Conservation (phyloP, 23 red algal genomes). For the Agarophyton chilense region DNA sequence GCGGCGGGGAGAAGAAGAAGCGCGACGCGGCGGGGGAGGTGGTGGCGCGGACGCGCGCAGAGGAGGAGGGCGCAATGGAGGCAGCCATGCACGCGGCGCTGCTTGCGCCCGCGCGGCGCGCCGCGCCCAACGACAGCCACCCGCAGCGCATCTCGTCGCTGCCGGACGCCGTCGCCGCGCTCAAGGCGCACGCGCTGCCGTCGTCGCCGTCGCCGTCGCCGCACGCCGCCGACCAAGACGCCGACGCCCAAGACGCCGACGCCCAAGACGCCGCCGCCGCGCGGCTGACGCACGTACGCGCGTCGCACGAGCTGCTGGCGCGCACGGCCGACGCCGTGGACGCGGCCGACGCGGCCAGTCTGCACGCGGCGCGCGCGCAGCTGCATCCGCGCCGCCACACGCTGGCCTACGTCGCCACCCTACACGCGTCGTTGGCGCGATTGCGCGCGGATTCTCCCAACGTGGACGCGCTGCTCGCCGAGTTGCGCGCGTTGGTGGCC, state of each 20-base stretch:
- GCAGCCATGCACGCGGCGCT: background rate
- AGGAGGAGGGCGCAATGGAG: too few relatives aligned
- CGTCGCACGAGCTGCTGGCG: constrained; percentile 27
- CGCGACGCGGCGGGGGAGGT: too few relatives aligned
- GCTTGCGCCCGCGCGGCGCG: background rate
- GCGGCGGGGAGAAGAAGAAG: too few relatives aligned
- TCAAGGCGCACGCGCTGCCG: constrained; percentile 1
- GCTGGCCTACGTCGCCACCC: constrained; percentile 48
- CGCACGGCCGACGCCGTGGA: constrained; percentile 40
- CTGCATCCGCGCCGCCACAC: constrained; percentile 19
- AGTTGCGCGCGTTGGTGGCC: constrained; percentile 8
- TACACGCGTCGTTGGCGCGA: constrained; percentile 38
- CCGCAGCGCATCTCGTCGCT: constrained; percentile 50
- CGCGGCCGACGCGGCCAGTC: constrained; percentile 45
- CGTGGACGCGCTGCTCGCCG: constrained; percentile 10
- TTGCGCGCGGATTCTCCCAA: constrained; percentile 11
- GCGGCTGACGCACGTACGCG: too few relatives aligned
- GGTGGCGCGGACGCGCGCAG: background rate
- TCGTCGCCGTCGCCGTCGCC: too few relatives aligned
- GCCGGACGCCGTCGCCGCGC: constrained; percentile 23
- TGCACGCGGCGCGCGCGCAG: constrained; percentile 49
- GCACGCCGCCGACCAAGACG: too few relatives aligned
- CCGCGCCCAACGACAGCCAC: constrained; percentile 1
- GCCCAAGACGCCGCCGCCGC: too few relatives aligned
- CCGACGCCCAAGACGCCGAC: too few relatives aligned